These are phyloP conservation scores for Primulina eburnea DNA, from an alignment of 257 asterid genomes.

Conservation along the genomic window DNA sequence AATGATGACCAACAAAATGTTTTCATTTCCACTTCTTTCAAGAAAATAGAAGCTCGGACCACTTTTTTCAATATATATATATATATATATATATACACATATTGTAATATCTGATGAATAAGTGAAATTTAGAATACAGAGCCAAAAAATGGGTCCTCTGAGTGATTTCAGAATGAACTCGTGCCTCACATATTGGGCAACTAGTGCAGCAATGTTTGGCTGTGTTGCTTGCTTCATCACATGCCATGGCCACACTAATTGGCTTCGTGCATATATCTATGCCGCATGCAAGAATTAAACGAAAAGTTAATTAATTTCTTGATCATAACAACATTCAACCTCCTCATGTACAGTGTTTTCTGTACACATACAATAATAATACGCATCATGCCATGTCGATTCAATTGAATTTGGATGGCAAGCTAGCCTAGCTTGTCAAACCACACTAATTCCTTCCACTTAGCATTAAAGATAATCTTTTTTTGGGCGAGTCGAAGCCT, in stretches of 20 bases:
- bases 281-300: too few relatives aligned
- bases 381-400: constrained; percentile 41
- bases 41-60: constrained; percentile 12
- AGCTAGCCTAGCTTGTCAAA: constrained; percentile 41
- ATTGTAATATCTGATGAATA: constrained; percentile 11
- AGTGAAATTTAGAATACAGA: not conserved
- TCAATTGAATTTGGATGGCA: constrained; percentile 10
- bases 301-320: too few relatives aligned
- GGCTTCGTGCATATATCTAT: too few relatives aligned
- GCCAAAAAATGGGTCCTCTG: constrained; percentile 48
- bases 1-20: not conserved
- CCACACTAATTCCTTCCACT: constrained; percentile 49
- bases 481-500: constrained; percentile 25
- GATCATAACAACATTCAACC: too few relatives aligned
- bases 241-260: constrained; percentile 46
- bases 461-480: constrained; percentile 43
- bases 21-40: not conserved
- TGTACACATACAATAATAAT: too few relatives aligned
- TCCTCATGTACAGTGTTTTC: too few relatives aligned
- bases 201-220: constrained; percentile 47
- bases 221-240: constrained; percentile 61
- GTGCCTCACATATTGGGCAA: constrained; percentile 50
- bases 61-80: constrained; percentile 19
- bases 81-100: too few relatives aligned
- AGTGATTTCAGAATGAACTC: constrained; percentile 34